phyloP scores from a whole-genome alignment of 345 rosid genomes.

The Citrus sinensis region DNA sequence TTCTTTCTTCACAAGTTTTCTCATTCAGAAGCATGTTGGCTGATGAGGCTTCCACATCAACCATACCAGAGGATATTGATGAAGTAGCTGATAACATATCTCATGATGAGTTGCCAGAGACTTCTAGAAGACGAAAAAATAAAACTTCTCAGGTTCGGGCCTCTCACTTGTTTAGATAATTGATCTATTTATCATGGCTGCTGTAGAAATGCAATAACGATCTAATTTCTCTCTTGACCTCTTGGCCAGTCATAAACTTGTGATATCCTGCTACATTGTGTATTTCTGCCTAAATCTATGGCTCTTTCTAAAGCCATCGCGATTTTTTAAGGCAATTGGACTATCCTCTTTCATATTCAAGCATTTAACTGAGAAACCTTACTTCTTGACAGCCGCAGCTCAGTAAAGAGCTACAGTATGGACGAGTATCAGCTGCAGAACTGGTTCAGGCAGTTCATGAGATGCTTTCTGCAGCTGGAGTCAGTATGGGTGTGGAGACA shows the following conservation, averaged over 20 bases:
- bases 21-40: constrained; percentile 76
- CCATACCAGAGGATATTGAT: constrained; percentile 27
- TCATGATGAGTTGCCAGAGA: constrained; percentile 34
- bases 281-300: neutral
- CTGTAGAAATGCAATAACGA: neutral
- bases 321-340: neutral
- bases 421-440: constrained; percentile 80
- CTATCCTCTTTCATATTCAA: neutral
- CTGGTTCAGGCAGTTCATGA: constrained; percentile 86
- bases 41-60: constrained; percentile 40
- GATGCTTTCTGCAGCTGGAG: constrained; percentile 94
- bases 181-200: neutral
- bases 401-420: constrained; percentile 53
- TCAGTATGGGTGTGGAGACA: constrained; percentile 74
- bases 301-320: neutral
- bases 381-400: constrained; percentile 36
- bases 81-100: constrained; percentile 25
- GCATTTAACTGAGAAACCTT: neutral
- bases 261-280: neutral
- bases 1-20: constrained; percentile 91
- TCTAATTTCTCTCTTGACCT: neutral
- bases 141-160: constrained; percentile 62
- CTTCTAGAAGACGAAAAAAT: constrained; percentile 44
- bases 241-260: neutral
- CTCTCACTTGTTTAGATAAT: constrained; percentile 1